Evolutionary conservation across 73 alveolate species (phyloP).

Genomic region (Paramecium sexaurelia): DNA sequence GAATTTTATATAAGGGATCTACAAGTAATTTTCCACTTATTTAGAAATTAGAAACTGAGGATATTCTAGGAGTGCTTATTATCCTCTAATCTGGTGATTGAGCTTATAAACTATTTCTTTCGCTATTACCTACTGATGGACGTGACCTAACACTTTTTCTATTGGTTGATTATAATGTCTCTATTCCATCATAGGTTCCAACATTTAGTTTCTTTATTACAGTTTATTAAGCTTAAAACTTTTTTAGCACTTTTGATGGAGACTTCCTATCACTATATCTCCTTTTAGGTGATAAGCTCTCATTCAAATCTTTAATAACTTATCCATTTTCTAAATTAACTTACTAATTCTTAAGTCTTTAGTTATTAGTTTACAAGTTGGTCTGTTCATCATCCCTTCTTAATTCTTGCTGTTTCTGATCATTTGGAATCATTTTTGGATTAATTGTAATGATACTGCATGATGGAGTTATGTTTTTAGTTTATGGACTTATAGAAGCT

Average conservation of each 20-base stretch:
- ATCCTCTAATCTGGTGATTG: background rate
- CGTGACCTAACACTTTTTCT: background rate
- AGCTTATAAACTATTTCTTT: background rate
- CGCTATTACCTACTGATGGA: background rate
- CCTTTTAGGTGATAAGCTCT: background rate
- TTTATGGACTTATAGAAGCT: background rate
- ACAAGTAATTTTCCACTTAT: background rate
- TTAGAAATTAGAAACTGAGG: background rate
- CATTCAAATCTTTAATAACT: background rate
- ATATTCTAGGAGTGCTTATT: background rate
- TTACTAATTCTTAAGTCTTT: background rate
- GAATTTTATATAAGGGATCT: background rate
- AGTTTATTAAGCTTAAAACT: background rate
- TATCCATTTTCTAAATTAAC: background rate
- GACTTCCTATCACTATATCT: background rate
- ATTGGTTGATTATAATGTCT: background rate
- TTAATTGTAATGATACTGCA: background rate
- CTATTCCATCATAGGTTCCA: background rate
- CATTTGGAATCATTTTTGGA: background rate
- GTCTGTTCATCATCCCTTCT: background rate
- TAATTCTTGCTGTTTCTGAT: background rate
- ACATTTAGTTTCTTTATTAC: background rate
- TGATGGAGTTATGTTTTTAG: background rate
- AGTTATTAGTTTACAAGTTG: background rate
- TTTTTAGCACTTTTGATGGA: background rate